Evolutionary conservation across 2,329 filamentous ascomycete genomes (phyloP).

Genomic region (Chaetomium strumarium): DNA sequence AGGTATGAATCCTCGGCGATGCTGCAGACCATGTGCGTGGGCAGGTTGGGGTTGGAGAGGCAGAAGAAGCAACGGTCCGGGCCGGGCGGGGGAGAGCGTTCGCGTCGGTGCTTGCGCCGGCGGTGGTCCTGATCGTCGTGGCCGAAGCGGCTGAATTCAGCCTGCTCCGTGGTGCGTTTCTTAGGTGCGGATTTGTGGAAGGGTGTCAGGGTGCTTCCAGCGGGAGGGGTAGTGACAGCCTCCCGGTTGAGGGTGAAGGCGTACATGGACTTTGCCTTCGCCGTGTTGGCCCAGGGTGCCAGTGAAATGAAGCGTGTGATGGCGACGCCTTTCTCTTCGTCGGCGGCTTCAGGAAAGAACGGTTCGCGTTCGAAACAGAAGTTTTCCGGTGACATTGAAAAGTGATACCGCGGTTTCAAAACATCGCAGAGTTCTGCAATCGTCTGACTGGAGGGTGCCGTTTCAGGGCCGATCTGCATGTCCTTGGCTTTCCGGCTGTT

Average conservation of each 20-base stretch:
- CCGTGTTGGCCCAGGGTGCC: constrained; percentile 67
- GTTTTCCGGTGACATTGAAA: constrained; percentile 59
- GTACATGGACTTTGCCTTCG: constrained; percentile 76
- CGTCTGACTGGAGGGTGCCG: constrained; percentile 53
- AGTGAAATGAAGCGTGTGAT: constrained; percentile 89
- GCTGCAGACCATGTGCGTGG: constrained; percentile 81
- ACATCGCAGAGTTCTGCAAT: constrained; percentile 72
- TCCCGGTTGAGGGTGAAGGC: constrained; percentile 69
- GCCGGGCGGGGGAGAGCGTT: constrained; percentile 54
- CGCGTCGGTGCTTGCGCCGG: constrained; percentile 32
- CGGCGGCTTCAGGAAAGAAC: constrained; percentile 63
- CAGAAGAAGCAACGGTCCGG: constrained; percentile 93
- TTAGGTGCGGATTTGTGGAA: constrained; percentile 46
- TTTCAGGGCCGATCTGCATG: constrained; percentile 48
- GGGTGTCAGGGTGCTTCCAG: constrained; percentile 70
- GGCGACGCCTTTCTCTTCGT: constrained; percentile 43
- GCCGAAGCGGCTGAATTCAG: constrained; percentile 49
- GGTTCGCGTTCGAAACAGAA: constrained; percentile 89
- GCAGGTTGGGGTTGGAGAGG: constrained; percentile 76
- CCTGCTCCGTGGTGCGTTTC: constrained; percentile 53
- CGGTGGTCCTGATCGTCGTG: constrained; percentile 38
- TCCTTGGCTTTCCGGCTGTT: constrained; percentile 57
- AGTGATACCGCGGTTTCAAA: constrained; percentile 88
- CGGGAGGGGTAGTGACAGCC: constrained; percentile 53
- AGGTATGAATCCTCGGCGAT: constrained; percentile 85